Evolutionary conservation across 2,329 filamentous ascomycete genomes (phyloP), one percentile per base, ranked within the genome.

Genomic region (Cladosporium cucumerinum): DNA sequence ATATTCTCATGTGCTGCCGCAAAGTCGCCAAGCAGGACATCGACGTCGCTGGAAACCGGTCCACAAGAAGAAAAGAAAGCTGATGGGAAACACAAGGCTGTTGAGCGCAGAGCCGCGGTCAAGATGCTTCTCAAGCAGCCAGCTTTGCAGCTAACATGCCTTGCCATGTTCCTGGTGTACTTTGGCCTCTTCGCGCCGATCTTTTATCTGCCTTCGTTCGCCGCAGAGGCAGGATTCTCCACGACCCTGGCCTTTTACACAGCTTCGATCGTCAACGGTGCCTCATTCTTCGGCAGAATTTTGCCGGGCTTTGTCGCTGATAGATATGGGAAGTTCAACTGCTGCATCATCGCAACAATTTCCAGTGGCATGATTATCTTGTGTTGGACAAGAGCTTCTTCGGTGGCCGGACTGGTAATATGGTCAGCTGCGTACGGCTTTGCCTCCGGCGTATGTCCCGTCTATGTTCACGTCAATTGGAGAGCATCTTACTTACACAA

Each of bases 381-480:
- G 23, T 74, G 72, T 59, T 74, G 72, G 72, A 74, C 71, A 10
- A 61, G 66, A 21, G 70, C 69, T 1, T 70, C 64, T 2, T 68
- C 23, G 18, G 57, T 68, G 7, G 68, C 69, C 1, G 73, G 72
- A 1, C 32, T 75, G 11, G 55, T 72, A 0, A 57, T 73, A 10
- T 73, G 70, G 71, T 64, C 66, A 0, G 30, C 78, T 16, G 77
- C 77, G 0, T 83, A 82, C 67, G 81, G 81, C 0, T 82, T 83
- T 65, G 72, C 75, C 0, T 82, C 80, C 2, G 81, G 81, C 0
- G 80, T 82, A 55, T 66, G 67, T 66, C 12, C 21, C 30, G 23
- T 14, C n/a, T 6, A 28, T 36, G 14, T 1, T 1, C 5, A 1
- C 18, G 21, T 21, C n/a, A 46, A 3, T 3, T 2, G 11, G 18